Evolutionary conservation across 2,329 filamentous ascomycete genomes (phyloP).

Genomic region (Fusarium pseudograminearum): DNA sequence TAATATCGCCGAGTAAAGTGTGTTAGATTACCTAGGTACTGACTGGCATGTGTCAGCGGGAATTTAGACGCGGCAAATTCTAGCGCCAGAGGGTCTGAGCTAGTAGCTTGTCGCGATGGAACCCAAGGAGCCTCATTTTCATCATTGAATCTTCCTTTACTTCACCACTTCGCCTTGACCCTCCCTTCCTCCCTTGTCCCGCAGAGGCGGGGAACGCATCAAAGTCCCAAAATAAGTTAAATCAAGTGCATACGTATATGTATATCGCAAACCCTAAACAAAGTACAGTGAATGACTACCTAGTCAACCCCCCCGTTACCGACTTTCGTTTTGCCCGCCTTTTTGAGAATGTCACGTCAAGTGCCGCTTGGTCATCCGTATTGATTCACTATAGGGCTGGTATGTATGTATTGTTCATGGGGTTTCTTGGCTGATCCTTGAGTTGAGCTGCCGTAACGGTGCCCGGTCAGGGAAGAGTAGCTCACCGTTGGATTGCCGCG

Average conservation of each 20-base stretch:
- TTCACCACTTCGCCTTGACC: conserved; percentile 1
- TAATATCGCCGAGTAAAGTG: conserved; percentile 15
- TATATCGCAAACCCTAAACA: conserved; percentile 12
- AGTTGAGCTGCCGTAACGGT: conserved; percentile 19
- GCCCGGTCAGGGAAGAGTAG: conserved; percentile 16
- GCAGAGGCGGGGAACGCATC: conserved; percentile 12
- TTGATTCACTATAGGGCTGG: conserved; percentile 25
- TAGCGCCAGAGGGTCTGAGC: conserved; percentile 4
- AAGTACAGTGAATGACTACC: not conserved
- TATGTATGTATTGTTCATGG: not conserved
- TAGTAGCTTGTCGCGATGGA: conserved; percentile 14
- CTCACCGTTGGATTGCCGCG: conserved; percentile 13
- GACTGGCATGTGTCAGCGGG: conserved; percentile 31
- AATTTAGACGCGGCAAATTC: conserved; percentile 9
- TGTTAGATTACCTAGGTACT: not conserved
- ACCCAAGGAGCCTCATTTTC: not conserved
- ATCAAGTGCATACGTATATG: not conserved
- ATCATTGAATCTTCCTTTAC: not conserved
- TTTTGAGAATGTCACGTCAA: conserved; percentile 6
- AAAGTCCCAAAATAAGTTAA: not conserved
- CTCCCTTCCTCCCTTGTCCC: not conserved
- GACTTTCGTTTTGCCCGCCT: conserved; percentile 20
- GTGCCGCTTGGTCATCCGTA: conserved; percentile 11
- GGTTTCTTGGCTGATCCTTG: conserved; percentile 15
- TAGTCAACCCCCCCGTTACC: conserved; percentile 8